phyloP scores from a whole-genome alignment of 108 stramenopile genomes.

The Ochromonas danica region DNA sequence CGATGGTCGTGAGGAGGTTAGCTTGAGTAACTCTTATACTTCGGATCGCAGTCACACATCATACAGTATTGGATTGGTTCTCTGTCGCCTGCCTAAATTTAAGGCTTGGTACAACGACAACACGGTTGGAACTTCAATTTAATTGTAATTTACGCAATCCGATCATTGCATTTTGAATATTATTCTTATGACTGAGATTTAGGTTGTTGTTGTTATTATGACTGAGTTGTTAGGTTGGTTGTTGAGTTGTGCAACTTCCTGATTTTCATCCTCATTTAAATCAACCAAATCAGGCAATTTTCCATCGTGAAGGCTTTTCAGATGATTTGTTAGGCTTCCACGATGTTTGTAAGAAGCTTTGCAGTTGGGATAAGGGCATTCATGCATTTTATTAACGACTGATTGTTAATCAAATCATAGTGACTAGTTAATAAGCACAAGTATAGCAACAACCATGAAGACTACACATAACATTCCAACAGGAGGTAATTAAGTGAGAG shows the following conservation, averaged over 20 bases:
- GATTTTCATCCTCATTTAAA: constrained; percentile 17
- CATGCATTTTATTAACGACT: no score
- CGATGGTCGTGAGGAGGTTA: constrained; percentile 34
- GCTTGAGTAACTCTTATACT: constrained; percentile 35
- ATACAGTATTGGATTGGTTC: constrained; percentile 35
- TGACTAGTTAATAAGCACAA: no score
- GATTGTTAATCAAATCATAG: no score
- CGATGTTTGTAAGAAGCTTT: no score
- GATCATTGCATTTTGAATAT: constrained; percentile 36
- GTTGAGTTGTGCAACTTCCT: constrained; percentile 15
- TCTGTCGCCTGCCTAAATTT: constrained; percentile 35
- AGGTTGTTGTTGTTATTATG: constrained; percentile 13
- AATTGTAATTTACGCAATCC: constrained; percentile 29
- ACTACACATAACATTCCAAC: no score
- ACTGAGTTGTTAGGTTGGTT: constrained; percentile 15
- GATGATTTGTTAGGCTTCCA: no score
- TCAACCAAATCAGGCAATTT: constrained; percentile 16
- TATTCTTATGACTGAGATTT: constrained; percentile 32
- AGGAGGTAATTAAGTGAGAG: no score
- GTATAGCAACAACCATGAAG: no score
- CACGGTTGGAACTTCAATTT: constrained; percentile 27
- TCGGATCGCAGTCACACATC: constrained; percentile 34
- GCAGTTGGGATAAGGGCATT: no score
- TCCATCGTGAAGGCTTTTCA: no score
- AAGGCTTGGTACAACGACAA: constrained; percentile 36